A percentile compares a stretch with the other conserved stretches of the same genome.
phyloP scores from a whole-genome alignment of 2,329 filamentous ascomycete genomes.

The Cercospora zeae-maydis region DNA sequence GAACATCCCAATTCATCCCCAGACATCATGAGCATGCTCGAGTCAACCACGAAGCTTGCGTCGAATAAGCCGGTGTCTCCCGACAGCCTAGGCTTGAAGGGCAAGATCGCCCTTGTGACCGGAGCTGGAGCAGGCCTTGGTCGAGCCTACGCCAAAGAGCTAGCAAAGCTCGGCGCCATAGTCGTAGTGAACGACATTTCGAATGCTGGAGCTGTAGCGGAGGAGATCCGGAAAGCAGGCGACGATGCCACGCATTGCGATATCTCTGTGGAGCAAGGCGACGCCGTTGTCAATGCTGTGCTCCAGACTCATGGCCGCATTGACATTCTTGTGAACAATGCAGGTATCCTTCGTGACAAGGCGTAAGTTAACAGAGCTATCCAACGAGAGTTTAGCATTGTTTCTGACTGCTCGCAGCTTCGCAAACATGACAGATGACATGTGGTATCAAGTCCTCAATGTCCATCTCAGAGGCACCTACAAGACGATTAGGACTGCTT shows the following conservation, averaged over 20 bases:
- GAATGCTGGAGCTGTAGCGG: slow-evolving; percentile 82
- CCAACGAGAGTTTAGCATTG: background rate
- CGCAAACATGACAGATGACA: slow-evolving; percentile 86
- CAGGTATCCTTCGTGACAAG: slow-evolving; percentile 86
- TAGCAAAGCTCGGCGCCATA: slow-evolving; percentile 74
- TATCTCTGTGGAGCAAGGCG: slow-evolving; percentile 86
- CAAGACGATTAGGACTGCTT: slow-evolving; percentile 92
- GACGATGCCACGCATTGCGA: slow-evolving; percentile 88
- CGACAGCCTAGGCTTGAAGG: slow-evolving; percentile 85
- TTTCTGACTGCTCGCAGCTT: slow-evolving; percentile 47
- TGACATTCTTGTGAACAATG: slow-evolving; percentile 85
- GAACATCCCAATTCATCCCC: slow-evolving; percentile 75
- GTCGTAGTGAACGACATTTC: slow-evolving; percentile 90
- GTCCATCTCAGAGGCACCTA: slow-evolving; percentile 92
- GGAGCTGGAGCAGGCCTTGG: slow-evolving; percentile 87
- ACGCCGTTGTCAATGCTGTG: slow-evolving; percentile 81
- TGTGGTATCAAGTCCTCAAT: slow-evolving; percentile 86
- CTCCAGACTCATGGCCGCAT: slow-evolving; percentile 90
- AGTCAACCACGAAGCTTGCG: slow-evolving; percentile 87
- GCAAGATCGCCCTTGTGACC: slow-evolving; percentile 79
- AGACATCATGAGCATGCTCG: slow-evolving; percentile 75
- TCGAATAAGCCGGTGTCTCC: slow-evolving; percentile 96
- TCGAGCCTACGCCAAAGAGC: slow-evolving; percentile 80
- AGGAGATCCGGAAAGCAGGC: slow-evolving; percentile 83
- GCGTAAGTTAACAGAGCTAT: slow-evolving; percentile 44